Percentiles rank a stretch among this genome's conserved stretches.
These are phyloP conservation scores for Teunomyces funiuensis DNA, from an alignment of 805 yeast genomes.

Conservation along the genomic window DNA sequence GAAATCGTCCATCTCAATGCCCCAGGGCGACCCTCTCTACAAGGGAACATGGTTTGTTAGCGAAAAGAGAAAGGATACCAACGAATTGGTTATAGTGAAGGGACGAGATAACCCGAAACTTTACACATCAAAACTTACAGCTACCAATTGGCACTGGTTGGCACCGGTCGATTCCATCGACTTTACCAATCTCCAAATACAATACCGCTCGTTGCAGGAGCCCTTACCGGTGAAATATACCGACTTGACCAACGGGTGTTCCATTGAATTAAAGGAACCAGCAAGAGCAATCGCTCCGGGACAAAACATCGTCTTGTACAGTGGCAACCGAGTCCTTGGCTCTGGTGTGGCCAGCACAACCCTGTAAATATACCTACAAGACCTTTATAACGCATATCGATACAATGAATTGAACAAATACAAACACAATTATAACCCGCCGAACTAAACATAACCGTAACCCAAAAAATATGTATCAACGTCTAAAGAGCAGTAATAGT, in stretches of 20 bases:
- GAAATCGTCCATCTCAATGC: slow-evolving; percentile 74
- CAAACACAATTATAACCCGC: slow-evolving; percentile 1
- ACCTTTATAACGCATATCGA: slow-evolving; percentile 2
- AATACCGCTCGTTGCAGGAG: slow-evolving; percentile 70
- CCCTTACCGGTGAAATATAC: slow-evolving; percentile 42
- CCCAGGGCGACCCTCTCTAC: slow-evolving; percentile 78
- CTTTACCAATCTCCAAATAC: slow-evolving; percentile 37
- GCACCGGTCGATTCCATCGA: slow-evolving; percentile 20
- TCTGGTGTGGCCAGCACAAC: slow-evolving; percentile 22
- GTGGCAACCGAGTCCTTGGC: slow-evolving; percentile 67
- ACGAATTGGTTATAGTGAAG: slow-evolving; percentile 76
- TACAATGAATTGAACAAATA: slow-evolving; percentile 2
- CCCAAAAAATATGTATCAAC: neutral
- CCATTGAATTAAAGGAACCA: slow-evolving; percentile 41
- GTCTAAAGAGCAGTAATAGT: slow-evolving; percentile 39
- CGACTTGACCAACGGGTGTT: slow-evolving; percentile 4
- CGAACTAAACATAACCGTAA: slow-evolving; percentile 2
- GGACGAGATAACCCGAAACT: slow-evolving; percentile 63
- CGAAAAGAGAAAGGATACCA: slow-evolving; percentile 60
- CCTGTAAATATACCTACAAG: slow-evolving; percentile 6
- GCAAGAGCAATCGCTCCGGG: slow-evolving; percentile 87
- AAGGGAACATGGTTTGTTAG: slow-evolving; percentile 86
- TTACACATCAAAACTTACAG: slow-evolving; percentile 43
- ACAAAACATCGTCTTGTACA: slow-evolving; percentile 76
- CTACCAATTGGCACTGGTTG: slow-evolving; percentile 51